A percentile compares a stretch with the other conserved stretches of the same genome.
These are phyloP conservation scores for Aureobasidium musti DNA, from an alignment of 2,329 filamentous ascomycete species.

Conservation along the genomic window DNA sequence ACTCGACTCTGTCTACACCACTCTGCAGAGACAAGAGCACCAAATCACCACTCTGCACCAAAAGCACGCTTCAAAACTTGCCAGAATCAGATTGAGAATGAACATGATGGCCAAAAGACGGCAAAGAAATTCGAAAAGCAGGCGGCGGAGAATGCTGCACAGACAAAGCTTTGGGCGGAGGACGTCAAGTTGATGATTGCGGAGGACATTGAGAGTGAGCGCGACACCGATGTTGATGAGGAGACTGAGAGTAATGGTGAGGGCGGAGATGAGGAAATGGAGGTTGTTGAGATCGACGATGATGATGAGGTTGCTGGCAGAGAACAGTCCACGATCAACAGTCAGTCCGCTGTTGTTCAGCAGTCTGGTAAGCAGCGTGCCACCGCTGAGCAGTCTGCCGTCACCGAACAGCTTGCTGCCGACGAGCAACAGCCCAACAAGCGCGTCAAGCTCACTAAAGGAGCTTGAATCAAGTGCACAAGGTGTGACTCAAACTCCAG, in stretches of 20 bases:
- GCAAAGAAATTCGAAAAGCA: neutral
- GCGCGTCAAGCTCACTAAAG: neutral
- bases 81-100: neutral
- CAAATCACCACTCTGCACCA: neutral
- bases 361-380: neutral
- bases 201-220: neutral
- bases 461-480: neutral
- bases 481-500: neutral
- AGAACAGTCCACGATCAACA: neutral
- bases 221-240: neutral
- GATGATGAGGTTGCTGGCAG: neutral
- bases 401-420: neutral
- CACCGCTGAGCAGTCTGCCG: neutral
- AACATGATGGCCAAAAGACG: neutral
- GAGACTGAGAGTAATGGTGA: neutral
- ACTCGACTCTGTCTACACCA: neutral
- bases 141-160: neutral
- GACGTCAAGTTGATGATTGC: neutral
- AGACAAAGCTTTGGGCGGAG: no score
- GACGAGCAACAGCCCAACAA: neutral
- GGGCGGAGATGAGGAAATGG: neutral
- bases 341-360: neutral
- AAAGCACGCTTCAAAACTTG: neutral
- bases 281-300: neutral
- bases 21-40: neutral